These are phyloP conservation scores for Aspergillus carlsbadensis DNA, from an alignment of 495 filamentous ascomycete species.

Conservation along the genomic window DNA sequence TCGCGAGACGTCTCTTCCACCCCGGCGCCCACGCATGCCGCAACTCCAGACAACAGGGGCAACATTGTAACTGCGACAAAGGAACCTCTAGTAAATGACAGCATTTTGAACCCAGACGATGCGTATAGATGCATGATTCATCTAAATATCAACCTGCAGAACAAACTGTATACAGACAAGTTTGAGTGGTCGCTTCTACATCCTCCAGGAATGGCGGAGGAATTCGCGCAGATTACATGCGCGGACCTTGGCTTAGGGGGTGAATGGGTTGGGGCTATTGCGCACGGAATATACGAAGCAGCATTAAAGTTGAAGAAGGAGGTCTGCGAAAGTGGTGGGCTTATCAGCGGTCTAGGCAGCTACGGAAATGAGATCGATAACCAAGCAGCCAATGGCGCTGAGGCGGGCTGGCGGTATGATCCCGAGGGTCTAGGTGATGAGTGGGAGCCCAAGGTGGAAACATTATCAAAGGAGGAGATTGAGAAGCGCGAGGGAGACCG, in stretches of 20 bases:
- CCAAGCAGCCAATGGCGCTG: conserved; percentile 71
- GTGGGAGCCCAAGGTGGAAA: conserved; percentile 94
- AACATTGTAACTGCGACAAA: conserved; percentile 42
- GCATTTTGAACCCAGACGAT: conserved; percentile 79
- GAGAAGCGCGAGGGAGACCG: conserved; percentile 95
- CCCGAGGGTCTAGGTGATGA: conserved; percentile 83
- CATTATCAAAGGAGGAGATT: conserved; percentile 90
- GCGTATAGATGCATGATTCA: conserved; percentile 88
- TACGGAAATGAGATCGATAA: conserved; percentile 82
- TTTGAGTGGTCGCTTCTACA: conserved; percentile 98
- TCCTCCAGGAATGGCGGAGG: conserved; percentile 85
- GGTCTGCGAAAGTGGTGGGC: conserved; percentile 82
- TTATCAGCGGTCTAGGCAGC: conserved; percentile 68
- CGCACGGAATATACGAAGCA: conserved; percentile 96
- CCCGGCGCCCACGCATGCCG: conserved; percentile 41
- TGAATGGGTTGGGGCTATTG: conserved; percentile 92
- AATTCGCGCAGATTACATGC: conserved; percentile 88
- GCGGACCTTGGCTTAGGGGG: conserved; percentile 84
- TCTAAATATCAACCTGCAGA: conserved; percentile 89
- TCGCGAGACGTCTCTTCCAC: conserved; percentile 55
- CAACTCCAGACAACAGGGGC: conserved; percentile 48
- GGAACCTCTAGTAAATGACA: conserved; percentile 45
- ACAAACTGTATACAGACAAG: conserved; percentile 91
- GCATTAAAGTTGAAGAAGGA: conserved; percentile 93
- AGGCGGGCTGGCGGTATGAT: conserved; percentile 94